Evolutionary conservation across 2,329 filamentous ascomycete species (phyloP), one percentile per base, ranked within the genome.

Genomic region (Diaporthe amygdali): DNA sequence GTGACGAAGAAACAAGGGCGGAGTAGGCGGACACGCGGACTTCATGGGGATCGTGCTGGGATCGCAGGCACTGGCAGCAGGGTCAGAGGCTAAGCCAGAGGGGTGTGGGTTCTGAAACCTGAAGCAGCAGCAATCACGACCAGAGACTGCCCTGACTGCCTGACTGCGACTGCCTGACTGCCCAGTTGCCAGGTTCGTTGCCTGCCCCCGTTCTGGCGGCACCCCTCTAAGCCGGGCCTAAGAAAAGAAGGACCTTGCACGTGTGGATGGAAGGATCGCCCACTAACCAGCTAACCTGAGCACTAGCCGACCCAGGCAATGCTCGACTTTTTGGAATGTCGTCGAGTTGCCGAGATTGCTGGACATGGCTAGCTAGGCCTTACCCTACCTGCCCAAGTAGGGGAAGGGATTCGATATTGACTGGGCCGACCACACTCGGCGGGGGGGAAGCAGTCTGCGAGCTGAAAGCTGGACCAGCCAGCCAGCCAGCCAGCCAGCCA

Each of bases 221-320:
- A 15, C 25, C 37, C 32, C 25, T 30, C 20, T 44, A n/a, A 30
- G 56, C 56, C 25, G 59, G 59, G 59, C 59, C 30, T 37, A 27
- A 15, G 27, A 14, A 37, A 32, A 47, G n/a, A 37, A 34, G 59
- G 59, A 49, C 59, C 59, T 64, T 37, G 59, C 59, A 64, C 59
- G 44, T 64, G 44, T 64, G 59, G 44, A 15, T 37, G 59, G 44
- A 49, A 64, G 59, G 59, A 64, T 64, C 30, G 44, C 59, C 59
- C 59, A 32, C 59, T 49, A 64, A 64, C 30, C 44, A 64, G 44
- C 59, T 64, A 64, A 49, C 59, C 59, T 64, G 59, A 64, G 30
- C 59, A 64, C 59, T 64, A 64, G 59, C 59, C 59, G 39, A 46
- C 39, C 56, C 56, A 22, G 56, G 56, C 39, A 47, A 46, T 63